Evolutionary conservation across 2,329 filamentous ascomycete genomes (phyloP), one percentile per base, ranked within the genome.

Genomic region (Calonectria ilicicola): DNA sequence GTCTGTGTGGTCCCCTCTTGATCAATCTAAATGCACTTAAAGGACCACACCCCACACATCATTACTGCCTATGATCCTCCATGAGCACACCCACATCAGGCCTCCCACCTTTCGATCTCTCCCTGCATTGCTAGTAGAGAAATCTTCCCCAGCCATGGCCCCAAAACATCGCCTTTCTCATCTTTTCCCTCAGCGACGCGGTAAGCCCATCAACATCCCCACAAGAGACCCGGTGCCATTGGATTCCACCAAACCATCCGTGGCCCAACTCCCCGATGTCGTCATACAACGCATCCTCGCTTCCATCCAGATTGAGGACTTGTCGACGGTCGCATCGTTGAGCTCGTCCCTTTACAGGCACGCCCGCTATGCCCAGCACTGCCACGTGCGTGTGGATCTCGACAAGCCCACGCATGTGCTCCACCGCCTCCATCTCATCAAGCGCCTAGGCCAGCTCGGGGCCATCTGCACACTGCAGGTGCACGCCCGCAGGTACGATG

Each of bases 401-500:
- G 72, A 74, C 42, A 64, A 62, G 19, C 49, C n/a, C n/a, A 26
- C 19, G 3, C 40, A 69, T 60, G 66, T 53, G 4, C 62, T 69
- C 23, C 26, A 60, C n/a, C 69, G 69, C 10, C 53, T 74, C 5
- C 7, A 65, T n/a, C 62, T 74, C 46, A 65, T 74, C 53, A 40
- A 19, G 12, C 69, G 66, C 27, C 72, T 74, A 6, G 47, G 26
- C 32, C 69, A 74, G 14, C 40, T 65, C 21, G 17, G 46, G 21
- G 65, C 69, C n/a, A 38, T 72, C n/a, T 69, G 51, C 10, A 72
- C 53, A 29, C 65, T 74, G 17, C 53, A 26, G 35, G 69, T 74
- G n/a, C 65, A 23, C 32, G 38, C 62, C 29, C 19, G 23, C 26
- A 27, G 58, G 19, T 62, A 32, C 29, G 2, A 44, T 32, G 6